A percentile compares a stretch with the other conserved stretches of the same genome.
Evolutionary conservation across 208 protist genomes (phyloP).

Genomic region (Trypanosoma conorhini): DNA sequence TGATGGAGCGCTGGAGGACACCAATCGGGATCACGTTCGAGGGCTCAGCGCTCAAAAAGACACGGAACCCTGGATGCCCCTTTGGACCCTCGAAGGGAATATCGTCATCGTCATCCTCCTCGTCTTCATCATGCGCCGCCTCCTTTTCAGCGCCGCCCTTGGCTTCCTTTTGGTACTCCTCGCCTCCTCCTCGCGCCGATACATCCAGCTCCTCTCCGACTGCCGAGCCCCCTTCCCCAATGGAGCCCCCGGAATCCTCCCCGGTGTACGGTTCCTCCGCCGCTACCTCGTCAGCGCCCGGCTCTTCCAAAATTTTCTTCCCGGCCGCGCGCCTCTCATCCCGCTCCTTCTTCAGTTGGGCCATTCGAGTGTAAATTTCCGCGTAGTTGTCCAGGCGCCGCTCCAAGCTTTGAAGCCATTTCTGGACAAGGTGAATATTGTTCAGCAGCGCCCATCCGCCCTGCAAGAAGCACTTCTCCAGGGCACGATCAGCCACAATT

Average conservation of each 20-base stretch:
- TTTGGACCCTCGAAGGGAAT: constrained; percentile 90
- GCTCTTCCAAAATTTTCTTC: constrained; percentile 18
- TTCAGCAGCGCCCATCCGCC: constrained; percentile 98
- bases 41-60: constrained; percentile 98
- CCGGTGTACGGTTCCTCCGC: neutral
- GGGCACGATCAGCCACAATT: constrained; percentile 94
- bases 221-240: neutral
- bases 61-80: constrained; percentile 95
- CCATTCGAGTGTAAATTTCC: constrained; percentile 91
- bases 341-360: constrained; percentile 85
- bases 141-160: constrained; percentile 18
- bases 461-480: constrained; percentile 93
- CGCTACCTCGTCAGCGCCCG: neutral
- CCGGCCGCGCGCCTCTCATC: constrained; percentile 70
- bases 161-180: neutral
- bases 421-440: constrained; percentile 98
- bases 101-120: constrained; percentile 76
- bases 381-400: constrained; percentile 95
- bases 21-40: constrained; percentile 96
- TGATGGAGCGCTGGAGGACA: constrained; percentile 98
- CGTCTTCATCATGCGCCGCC: constrained; percentile 29
- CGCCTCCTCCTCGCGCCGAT: neutral
- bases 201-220: neutral
- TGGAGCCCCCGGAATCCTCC: neutral
- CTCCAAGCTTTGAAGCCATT: constrained; percentile 97